phyloP scores from a whole-genome alignment of 345 rosid genomes.

The Pseudoturritis turrita region DNA sequence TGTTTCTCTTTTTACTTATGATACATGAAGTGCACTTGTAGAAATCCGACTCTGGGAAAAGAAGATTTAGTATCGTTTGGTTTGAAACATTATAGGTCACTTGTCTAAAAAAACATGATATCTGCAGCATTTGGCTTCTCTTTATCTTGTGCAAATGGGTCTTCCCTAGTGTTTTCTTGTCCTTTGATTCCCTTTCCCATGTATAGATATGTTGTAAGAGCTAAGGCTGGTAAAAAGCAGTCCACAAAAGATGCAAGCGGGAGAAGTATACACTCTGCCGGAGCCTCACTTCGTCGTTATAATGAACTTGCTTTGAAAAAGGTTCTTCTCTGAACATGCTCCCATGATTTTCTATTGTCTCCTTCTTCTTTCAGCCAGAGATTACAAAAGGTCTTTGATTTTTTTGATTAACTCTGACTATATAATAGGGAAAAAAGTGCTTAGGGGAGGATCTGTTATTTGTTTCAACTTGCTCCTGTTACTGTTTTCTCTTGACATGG shows the following conservation, averaged over 20 bases:
- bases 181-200: constrained; percentile 9
- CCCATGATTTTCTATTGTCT: not conserved
- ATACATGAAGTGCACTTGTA: not conserved
- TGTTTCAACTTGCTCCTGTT: constrained; percentile 11
- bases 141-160: not conserved
- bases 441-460: not conserved
- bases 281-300: constrained; percentile 93
- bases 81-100: not conserved
- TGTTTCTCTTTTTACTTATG: not conserved
- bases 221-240: constrained; percentile 97
- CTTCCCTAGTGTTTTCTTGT: not conserved
- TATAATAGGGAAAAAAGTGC: not conserved
- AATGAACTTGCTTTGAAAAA: constrained; percentile 90
- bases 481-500: not conserved
- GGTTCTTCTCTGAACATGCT: constrained; percentile 38
- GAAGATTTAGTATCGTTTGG: not conserved
- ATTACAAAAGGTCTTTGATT: not conserved
- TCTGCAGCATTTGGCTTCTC: not conserved
- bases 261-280: constrained; percentile 84
- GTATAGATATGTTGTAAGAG: constrained; percentile 90
- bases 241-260: constrained; percentile 88
- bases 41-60: not conserved
- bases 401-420: not conserved
- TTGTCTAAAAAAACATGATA: not conserved
- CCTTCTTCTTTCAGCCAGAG: not conserved